Evolutionary conservation across 23 red algal genomes (phyloP), one percentile per base, ranked within the genome.

Genomic region (Gracilaria domingensis): DNA sequence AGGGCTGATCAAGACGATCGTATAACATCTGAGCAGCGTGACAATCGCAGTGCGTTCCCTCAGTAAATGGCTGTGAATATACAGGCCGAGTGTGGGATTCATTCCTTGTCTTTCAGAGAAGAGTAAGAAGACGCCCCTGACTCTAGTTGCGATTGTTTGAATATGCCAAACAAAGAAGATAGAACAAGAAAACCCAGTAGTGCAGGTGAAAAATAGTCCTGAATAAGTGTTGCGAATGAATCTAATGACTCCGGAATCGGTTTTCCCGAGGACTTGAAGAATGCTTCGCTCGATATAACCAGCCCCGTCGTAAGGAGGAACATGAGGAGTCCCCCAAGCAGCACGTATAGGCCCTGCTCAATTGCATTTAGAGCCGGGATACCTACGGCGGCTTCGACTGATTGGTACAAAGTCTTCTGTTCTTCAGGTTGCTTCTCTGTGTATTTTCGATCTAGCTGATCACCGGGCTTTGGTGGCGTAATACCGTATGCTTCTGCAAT

Each of bases 91-190:
- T n/a, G n/a, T n/a, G n/a, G n/a, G n/a, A n/a, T n/a, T 77, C 42
- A 77, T 77, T 77, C 72, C 72, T 77, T 51, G 8, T 77, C 72
- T 23, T 77, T 55, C 11, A 87, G 49, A 48, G 64, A 57, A 18
- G 84, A 74, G 44, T 87, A 87, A 21, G 84, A 70, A 49, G 84
- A 74, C 38, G 87, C 64, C 18, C 89, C 89, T 25, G 89, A 83
- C 14, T 83, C 62, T 36, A 92, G 67, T 78, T 92, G 89, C 12
- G 89, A 83, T 42, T 92, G 89, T 24, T 92, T 92, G 50, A 83
- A 84, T 60, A 92, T 30, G 13, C 89, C 89, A 82, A 92, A 48
- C 33, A 92, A 42, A 12, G 89, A 92, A 47, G 79, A 84, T 14
- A 83, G 17, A 34, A 62, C 77, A 2, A 92, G 53, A 64, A 84